A percentile compares a stretch with the other conserved stretches of the same genome.
Evolutionary conservation across 2,329 filamentous ascomycete species (phyloP).

Genomic region (Fusarium buxicola): DNA sequence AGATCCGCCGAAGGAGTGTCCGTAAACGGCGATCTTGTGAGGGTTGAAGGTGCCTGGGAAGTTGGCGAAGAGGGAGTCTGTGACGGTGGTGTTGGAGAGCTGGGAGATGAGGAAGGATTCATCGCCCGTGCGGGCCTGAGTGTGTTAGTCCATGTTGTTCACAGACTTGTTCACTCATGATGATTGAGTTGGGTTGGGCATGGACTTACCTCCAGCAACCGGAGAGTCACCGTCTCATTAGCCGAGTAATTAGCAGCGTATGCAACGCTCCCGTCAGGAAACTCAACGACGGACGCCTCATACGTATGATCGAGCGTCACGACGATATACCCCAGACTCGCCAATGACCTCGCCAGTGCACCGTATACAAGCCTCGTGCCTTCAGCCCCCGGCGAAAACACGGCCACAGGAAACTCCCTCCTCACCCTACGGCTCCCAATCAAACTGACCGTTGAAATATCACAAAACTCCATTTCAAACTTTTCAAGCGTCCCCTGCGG

Average conservation of each 20-base stretch:
- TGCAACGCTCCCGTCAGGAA: slow-evolving; percentile 53
- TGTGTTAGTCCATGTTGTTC: neutral
- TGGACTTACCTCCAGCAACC: slow-evolving; percentile 12
- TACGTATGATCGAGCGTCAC: slow-evolving; percentile 61
- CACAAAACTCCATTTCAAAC: slow-evolving; percentile 25
- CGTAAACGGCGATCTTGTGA: slow-evolving; percentile 10
- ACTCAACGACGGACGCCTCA: slow-evolving; percentile 57
- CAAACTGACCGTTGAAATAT: slow-evolving; percentile 14
- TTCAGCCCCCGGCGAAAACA: slow-evolving; percentile 59
- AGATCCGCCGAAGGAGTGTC: slow-evolving; percentile 32
- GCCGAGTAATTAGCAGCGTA: neutral
- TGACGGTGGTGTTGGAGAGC: slow-evolving; percentile 29
- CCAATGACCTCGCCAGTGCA: slow-evolving; percentile 56
- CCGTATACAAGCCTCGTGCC: slow-evolving; percentile 56
- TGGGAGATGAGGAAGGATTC: slow-evolving; percentile 35
- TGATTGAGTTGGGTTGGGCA: neutral
- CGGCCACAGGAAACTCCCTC: slow-evolving; percentile 6
- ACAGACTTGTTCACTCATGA: neutral
- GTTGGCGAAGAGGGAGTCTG: slow-evolving; percentile 6
- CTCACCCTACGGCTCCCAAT: neutral
- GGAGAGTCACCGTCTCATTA: neutral
- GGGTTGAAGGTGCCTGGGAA: slow-evolving; percentile 23
- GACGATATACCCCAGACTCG: slow-evolving; percentile 58
- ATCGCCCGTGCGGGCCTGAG: slow-evolving; percentile 12
- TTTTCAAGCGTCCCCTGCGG: slow-evolving; percentile 10